Evolutionary conservation across 2,329 filamentous ascomycete genomes (phyloP).

Genomic region (Colletotrichum endophyticum): DNA sequence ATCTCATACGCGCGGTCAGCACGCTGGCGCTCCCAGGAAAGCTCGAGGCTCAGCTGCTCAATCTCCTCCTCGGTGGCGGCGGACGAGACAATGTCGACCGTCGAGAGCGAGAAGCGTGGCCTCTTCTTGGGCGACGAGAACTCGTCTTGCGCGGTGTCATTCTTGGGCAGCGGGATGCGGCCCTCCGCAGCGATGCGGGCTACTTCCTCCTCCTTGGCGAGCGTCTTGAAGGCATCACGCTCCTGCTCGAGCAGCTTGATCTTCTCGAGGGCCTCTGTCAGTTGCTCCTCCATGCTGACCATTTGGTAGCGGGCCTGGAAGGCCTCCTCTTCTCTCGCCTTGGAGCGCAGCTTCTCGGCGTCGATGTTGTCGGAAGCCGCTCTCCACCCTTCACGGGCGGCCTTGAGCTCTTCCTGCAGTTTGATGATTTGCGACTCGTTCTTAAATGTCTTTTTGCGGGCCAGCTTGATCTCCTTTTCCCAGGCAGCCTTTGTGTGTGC

Average conservation of each 20-base stretch:
- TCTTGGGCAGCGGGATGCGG: constrained; percentile 66
- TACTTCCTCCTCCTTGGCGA: constrained; percentile 75
- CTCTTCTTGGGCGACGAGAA: constrained; percentile 65
- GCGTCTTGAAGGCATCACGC: constrained; percentile 74
- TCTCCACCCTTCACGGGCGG: constrained; percentile 58
- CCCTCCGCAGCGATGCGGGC: constrained; percentile 76
- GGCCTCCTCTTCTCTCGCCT: constrained; percentile 70
- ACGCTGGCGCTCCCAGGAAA: constrained; percentile 65
- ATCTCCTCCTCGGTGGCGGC: constrained; percentile 62
- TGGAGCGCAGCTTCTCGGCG: constrained; percentile 66
- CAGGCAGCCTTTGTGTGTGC: constrained; percentile 70
- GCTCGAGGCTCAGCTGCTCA: constrained; percentile 57
- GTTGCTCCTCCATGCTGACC: constrained; percentile 68
- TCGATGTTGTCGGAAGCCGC: constrained; percentile 64
- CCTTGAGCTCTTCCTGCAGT: constrained; percentile 75
- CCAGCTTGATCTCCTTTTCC: constrained; percentile 75
- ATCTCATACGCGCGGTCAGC: constrained; percentile 74
- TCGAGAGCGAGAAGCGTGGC: constrained; percentile 50
- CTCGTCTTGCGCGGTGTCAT: constrained; percentile 53
- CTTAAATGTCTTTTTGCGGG: constrained; percentile 77
- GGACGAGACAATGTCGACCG: constrained; percentile 58
- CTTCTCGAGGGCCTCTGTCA: constrained; percentile 66
- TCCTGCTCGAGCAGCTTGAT: constrained; percentile 74
- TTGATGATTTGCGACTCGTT: constrained; percentile 73
- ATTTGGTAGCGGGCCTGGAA: constrained; percentile 71